Percentiles rank a stretch among this genome's conserved stretches.
Conservation (phyloP, 2,329 filamentous ascomycete species). For the Plenodomus tracheiphilus region DNA sequence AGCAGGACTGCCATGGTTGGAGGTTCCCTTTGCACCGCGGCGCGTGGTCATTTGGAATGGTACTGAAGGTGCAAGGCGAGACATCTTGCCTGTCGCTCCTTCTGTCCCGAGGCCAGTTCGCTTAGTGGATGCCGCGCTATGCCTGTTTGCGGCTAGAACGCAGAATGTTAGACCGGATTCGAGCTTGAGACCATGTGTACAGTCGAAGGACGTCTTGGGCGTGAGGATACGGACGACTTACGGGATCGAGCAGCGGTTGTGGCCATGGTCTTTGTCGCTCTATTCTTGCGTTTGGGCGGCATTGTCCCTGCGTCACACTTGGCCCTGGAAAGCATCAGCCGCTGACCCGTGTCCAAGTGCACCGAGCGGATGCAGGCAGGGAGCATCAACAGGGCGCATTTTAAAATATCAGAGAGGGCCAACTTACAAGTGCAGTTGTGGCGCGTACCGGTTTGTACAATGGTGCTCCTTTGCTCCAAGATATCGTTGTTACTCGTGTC, state of each 20-base stretch:
- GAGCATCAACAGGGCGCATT: background rate
- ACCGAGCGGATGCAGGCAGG: background rate
- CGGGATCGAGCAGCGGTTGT: constrained; percentile 20
- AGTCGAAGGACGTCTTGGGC: background rate
- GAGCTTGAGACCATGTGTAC: background rate
- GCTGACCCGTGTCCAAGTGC: constrained; percentile 21
- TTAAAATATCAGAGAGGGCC: no score
- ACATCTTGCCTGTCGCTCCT: constrained; percentile 23
- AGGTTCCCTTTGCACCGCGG: constrained; percentile 45
- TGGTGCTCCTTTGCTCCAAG: no score
- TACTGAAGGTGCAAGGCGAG: constrained; percentile 51
- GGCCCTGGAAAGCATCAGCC: constrained; percentile 12
- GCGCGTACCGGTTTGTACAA: no score
- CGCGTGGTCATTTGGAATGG: constrained; percentile 56
- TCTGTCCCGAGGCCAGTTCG: constrained; percentile 32
- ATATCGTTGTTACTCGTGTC: no score
- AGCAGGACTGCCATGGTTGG: constrained; percentile 40
- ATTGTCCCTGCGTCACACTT: constrained; percentile 24
- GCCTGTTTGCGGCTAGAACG: constrained; percentile 34
- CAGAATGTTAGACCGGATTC: constrained; percentile 1
- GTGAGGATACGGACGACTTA: constrained; percentile 17
- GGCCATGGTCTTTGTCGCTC: constrained; percentile 21
- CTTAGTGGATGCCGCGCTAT: constrained; percentile 42
- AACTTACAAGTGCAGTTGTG: no score
- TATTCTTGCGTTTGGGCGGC: constrained; percentile 40